These are phyloP conservation scores for Copromyces sp. DNA, from an alignment of 495 filamentous ascomycete genomes.

Conservation along the genomic window DNA sequence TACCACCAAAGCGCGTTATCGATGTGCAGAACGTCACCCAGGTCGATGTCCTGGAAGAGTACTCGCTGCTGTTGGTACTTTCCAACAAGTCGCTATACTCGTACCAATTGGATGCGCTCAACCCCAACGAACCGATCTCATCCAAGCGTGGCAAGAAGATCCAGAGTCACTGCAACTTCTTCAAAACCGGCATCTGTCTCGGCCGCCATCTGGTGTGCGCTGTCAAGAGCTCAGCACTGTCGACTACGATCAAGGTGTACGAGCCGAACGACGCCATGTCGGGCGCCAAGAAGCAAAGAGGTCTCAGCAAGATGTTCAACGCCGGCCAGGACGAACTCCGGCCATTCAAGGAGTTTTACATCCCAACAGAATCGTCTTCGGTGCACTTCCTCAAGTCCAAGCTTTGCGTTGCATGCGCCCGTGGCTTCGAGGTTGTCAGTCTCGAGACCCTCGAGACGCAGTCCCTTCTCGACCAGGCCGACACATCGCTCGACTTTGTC, in stretches of 20 bases:
- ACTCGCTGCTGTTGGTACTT: conserved; percentile 81
- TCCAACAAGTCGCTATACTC: conserved; percentile 85
- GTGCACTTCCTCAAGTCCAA: conserved; percentile 97
- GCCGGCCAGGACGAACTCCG: conserved; percentile 87
- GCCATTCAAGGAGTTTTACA: conserved; percentile 98
- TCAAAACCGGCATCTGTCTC: conserved; percentile 91
- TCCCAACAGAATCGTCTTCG: conserved; percentile 89
- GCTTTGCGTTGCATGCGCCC: conserved; percentile 87
- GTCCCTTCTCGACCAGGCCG: conserved; percentile 91
- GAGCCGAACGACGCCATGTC: conserved; percentile 89
- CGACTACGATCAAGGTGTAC: conserved; percentile 93
- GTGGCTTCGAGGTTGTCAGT: conserved; percentile 94
- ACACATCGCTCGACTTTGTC: conserved; percentile 96
- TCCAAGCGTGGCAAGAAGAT: conserved; percentile 93
- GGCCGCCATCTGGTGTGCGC: conserved; percentile 91
- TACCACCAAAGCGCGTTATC: conserved; percentile 71
- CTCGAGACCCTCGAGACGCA: conserved; percentile 97
- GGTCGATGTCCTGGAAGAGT: conserved; percentile 92
- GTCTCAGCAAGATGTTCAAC: conserved; percentile 89
- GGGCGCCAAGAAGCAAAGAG: conserved; percentile 81
- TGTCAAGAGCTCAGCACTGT: conserved; percentile 81
- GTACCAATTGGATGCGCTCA: conserved; percentile 71
- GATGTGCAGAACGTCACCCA: conserved; percentile 85
- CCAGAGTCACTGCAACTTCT: conserved; percentile 92
- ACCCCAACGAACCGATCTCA: conserved; percentile 66